These are phyloP conservation scores for Debaryomycetaceae sp. DNA, from an alignment of 1,139 yeast species.

Conservation along the genomic window DNA sequence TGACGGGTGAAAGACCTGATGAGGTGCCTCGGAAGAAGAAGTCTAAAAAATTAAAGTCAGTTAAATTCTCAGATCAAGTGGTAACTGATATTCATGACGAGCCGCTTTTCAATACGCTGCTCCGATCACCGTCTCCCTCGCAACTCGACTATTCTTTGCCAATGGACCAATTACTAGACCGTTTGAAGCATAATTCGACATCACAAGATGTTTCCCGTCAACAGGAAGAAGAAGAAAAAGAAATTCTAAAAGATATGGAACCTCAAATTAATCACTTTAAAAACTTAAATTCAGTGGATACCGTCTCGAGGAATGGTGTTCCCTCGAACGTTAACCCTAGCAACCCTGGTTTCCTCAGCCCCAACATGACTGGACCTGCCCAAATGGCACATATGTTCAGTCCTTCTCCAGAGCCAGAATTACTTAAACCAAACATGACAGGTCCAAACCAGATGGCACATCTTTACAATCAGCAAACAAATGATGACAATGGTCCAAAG, in stretches of 20 bases:
- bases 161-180: constrained; percentile 64
- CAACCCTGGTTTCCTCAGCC: constrained; percentile 31
- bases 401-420: constrained; percentile 21
- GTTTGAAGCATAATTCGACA: constrained; percentile 26
- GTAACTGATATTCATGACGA: constrained; percentile 42
- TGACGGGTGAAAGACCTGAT: constrained; percentile 68
- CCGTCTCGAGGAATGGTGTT: constrained; percentile 57
- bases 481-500: constrained; percentile 1
- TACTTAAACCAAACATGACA: constrained; percentile 51
- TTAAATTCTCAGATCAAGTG: constrained; percentile 67
- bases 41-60: constrained; percentile 51
- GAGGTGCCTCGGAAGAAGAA: constrained; percentile 30
- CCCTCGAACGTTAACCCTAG: constrained; percentile 45
- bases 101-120: constrained; percentile 20
- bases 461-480: constrained; percentile 7
- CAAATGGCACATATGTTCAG: constrained; percentile 30
- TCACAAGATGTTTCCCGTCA: constrained; percentile 21
- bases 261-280: constrained; percentile 65
- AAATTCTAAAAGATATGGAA: constrained; percentile 63
- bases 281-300: constrained; percentile 59
- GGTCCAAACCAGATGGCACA: constrained; percentile 52
- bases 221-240: constrained; percentile 53
- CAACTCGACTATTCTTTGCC: constrained; percentile 60
- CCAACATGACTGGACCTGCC: constrained; percentile 56
- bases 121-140: constrained; percentile 22